These are phyloP conservation scores for Colletotrichum theobromicola DNA, from an alignment of 2,329 filamentous ascomycete species.

Conservation along the genomic window DNA sequence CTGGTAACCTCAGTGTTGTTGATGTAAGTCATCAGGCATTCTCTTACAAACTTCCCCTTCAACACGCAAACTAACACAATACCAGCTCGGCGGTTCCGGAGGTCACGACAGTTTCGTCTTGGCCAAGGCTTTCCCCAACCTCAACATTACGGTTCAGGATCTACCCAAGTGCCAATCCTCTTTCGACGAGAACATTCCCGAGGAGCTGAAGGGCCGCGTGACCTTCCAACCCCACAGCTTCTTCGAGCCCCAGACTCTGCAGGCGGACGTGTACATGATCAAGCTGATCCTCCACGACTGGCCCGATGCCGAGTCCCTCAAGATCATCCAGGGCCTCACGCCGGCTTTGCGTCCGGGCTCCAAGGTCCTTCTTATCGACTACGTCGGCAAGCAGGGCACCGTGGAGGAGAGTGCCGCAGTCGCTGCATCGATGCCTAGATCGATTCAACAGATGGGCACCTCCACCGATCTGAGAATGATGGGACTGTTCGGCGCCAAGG, in stretches of 20 bases:
- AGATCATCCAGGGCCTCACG: constrained; percentile 45
- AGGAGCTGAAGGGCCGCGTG: constrained; percentile 36
- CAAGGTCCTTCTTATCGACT: constrained; percentile 41
- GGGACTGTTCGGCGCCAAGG: constrained; percentile 53
- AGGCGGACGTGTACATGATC: constrained; percentile 56
- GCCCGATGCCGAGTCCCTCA: constrained; percentile 47
- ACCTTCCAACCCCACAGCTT: constrained; percentile 42
- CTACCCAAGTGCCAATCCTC: constrained; percentile 39
- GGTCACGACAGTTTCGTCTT: constrained; percentile 47
- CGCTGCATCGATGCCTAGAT: constrained; percentile 33
- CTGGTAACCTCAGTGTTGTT: constrained; percentile 40
- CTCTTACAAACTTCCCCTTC: neutral
- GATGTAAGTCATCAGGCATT: constrained; percentile 36
- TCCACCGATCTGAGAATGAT: constrained; percentile 56
- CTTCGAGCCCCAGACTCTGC: constrained; percentile 40
- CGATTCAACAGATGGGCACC: constrained; percentile 42
- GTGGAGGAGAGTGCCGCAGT: constrained; percentile 25
- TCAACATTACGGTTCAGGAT: constrained; percentile 51
- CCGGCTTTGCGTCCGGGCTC: constrained; percentile 50
- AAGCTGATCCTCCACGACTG: constrained; percentile 63
- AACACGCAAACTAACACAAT: neutral
- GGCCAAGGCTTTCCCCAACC: constrained; percentile 43
- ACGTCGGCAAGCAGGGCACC: constrained; percentile 37
- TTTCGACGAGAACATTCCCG: constrained; percentile 39
- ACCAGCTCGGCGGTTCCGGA: constrained; percentile 46